Base-by-base conservation (phyloP, 371 early-diverging fungal species). In the Mortierella polycephala region DNA sequence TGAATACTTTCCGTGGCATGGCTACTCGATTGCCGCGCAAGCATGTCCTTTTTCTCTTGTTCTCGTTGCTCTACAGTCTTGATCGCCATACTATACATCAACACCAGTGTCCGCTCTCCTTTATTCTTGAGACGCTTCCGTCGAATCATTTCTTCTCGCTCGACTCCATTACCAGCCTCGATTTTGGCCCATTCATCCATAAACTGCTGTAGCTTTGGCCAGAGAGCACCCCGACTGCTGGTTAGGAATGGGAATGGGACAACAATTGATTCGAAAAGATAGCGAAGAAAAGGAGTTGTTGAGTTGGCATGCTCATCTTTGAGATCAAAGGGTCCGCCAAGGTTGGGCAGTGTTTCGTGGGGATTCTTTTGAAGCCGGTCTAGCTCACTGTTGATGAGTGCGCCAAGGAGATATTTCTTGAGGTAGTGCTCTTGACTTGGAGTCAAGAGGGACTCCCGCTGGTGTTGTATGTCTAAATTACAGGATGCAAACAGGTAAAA, bases 191-290 rank as follows among this genome's bases (percentile, higher is more conserved):
- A 66, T 20, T 79, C 80, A 10, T 73, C 70, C 53, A 79, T 41
- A 42, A 79, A 79, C 0, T 46, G 41, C 53, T 73, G 70, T 14
- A 79, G 50, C 18, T 79, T 79, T 5, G 80, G 70, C 80, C 80
- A 79, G 16, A 79, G 63, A 9, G 64, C 73, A 13, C 74, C 67
- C 2, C 65, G 65, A 57, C 63, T 53, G 41, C 59, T 56, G 5
- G 69, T 63, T 20, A 79, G 30, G 55, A 79, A 79, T 7, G 80
- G 80, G 47, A 79, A 79, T 10, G 80, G 80, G 37, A 79, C 70
- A 12, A 79, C 80, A 1, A 79, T 60, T 37, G 80, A 79, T 63
- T 79, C 74, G 44, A 79, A 79, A 5, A 79, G 50, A 63, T 79
- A 73, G 51, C 80, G 73, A 14, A 79, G 74, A 21, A 79, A 79